A percentile compares a stretch with the other conserved stretches of the same genome.
Conservation (phyloP, 1,284 basidiomycete species). For the Phlebopus sp. region DNA sequence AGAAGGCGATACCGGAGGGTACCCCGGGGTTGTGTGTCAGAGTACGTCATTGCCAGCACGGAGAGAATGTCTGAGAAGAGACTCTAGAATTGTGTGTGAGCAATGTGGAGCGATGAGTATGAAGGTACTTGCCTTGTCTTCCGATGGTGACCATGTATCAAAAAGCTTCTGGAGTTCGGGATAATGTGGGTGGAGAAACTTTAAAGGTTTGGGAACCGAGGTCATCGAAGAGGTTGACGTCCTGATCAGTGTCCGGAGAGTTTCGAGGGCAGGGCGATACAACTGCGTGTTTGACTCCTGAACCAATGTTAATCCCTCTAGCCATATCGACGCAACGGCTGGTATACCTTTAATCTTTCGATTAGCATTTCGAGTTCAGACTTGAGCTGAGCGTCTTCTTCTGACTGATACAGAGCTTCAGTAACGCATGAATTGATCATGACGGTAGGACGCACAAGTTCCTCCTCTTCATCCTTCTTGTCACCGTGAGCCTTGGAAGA, state of each 20-base stretch:
- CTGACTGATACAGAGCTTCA: conserved; percentile 56
- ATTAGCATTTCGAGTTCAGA: conserved; percentile 97
- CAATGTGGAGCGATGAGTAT: not conserved
- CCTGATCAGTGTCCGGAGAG: conserved; percentile 89
- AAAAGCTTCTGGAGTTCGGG: conserved; percentile 83
- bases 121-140: conserved; percentile 65
- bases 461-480: conserved; percentile 77
- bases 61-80: conserved; percentile 98
- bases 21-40: conserved; percentile 91
- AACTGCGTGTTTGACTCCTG: conserved; percentile 87
- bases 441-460: conserved; percentile 61
- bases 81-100: conserved; percentile 48
- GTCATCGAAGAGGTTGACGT: conserved; percentile 99
- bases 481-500: conserved; percentile 56
- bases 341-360: conserved; percentile 82
- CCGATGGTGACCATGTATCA: conserved; percentile 75
- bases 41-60: conserved; percentile 99
- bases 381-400: conserved; percentile 94
- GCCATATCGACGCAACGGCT: not conserved
- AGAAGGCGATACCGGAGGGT: conserved; percentile 91
- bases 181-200: conserved; percentile 96
- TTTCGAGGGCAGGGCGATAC: conserved; percentile 91
- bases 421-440: conserved; percentile 13
- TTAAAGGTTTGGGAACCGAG: conserved; percentile 98
- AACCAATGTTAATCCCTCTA: conserved; percentile 13